Evolutionary conservation across 352 stramenopile genomes (phyloP).

Genomic region (Pythium chondricola): DNA sequence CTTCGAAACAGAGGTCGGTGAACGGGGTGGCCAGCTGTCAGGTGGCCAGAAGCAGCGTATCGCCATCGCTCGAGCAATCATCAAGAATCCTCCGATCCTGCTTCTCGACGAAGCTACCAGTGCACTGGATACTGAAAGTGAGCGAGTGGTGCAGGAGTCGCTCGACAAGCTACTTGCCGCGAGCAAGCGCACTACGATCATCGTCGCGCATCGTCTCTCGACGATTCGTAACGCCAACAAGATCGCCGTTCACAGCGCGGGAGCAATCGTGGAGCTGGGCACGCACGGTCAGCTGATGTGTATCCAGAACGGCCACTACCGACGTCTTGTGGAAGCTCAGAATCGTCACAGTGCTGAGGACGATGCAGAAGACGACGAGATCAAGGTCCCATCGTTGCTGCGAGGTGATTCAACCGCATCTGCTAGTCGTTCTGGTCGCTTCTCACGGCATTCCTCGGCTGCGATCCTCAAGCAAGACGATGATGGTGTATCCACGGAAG

Average conservation of each 20-base stretch:
- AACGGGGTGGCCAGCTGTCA: conserved; percentile 19
- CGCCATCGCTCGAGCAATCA: conserved; percentile 81
- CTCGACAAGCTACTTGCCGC: conserved; percentile 28
- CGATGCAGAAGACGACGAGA: conserved; percentile 5
- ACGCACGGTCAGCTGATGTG: conserved; percentile 84
- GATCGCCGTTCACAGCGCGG: conserved; percentile 88
- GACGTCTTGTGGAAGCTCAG: conserved; percentile 15
- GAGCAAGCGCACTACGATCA: conserved; percentile 62
- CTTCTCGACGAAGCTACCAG: conserved; percentile 22
- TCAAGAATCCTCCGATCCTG: conserved; percentile 70
- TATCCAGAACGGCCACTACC: conserved; percentile 15
- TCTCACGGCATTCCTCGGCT: not conserved
- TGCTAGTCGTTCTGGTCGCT: not conserved
- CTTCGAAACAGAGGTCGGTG: conserved; percentile 77
- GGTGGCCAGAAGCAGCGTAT: conserved; percentile 31
- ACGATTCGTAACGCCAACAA: conserved; percentile 88
- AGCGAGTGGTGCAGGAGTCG: conserved; percentile 22
- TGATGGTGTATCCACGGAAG: too few species aligned
- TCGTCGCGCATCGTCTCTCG: conserved; percentile 86
- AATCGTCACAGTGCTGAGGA: conserved; percentile 13
- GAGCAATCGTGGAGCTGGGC: conserved; percentile 83
- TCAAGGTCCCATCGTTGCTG: not conserved
- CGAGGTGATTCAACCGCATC: not conserved
- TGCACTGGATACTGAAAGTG: conserved; percentile 2
- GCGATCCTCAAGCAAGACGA: not conserved